Conservation (phyloP, 148 eudicot genomes). For the Salicornia ramosissima region DNA sequence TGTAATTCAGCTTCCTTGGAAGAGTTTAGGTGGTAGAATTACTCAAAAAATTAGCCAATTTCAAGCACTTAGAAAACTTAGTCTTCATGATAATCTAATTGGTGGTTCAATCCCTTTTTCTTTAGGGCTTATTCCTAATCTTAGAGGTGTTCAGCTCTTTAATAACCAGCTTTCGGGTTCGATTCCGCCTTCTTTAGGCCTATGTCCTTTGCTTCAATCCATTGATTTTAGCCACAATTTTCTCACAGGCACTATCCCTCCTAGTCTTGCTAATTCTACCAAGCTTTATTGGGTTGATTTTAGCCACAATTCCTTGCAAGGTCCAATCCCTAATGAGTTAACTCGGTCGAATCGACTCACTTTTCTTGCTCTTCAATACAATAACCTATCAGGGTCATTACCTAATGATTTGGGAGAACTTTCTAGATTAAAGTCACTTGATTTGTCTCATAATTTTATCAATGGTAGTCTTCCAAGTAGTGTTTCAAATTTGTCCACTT, state of each 20-base stretch:
- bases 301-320: conserved; percentile 59
- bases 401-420: conserved; percentile 47
- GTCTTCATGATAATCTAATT: conserved; percentile 71
- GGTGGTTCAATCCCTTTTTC: conserved; percentile 58
- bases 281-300: conserved; percentile 66
- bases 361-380: conserved; percentile 48
- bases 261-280: conserved; percentile 46
- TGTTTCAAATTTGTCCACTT: conserved; percentile 43
- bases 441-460: conserved; percentile 51
- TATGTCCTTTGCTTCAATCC: conserved; percentile 55
- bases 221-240: conserved; percentile 61
- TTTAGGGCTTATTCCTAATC: conserved; percentile 61
- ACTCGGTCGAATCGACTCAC: conserved; percentile 39
- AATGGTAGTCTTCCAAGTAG: conserved; percentile 57
- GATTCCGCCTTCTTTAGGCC: conserved; percentile 61
- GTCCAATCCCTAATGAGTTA: conserved; percentile 50
- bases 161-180: conserved; percentile 65
- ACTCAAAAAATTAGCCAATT: conserved; percentile 57
- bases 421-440: conserved; percentile 41
- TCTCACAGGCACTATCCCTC: conserved; percentile 53
- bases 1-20: conserved; percentile 86
- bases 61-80: conserved; percentile 72
- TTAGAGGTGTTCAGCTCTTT: conserved; percentile 73
- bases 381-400: conserved; percentile 53
- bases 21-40: conserved; percentile 52